Evolutionary conservation across 352 stramenopile species (phyloP).

Genomic region (Pythium scleroteichum): DNA sequence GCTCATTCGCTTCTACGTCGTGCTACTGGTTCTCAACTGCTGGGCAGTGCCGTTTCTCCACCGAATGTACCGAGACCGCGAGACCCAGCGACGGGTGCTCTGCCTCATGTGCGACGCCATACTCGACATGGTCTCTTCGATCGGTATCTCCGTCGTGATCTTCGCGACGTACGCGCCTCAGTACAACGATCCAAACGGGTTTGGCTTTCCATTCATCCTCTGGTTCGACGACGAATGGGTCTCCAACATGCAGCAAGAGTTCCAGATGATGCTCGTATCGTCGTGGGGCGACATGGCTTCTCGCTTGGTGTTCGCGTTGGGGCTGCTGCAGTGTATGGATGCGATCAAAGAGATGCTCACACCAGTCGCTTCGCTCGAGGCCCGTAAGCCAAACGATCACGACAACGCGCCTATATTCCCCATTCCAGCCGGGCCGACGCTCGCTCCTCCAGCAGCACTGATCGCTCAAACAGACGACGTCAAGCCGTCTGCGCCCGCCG

Average conservation of each 20-base stretch:
- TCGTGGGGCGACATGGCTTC: constrained; percentile 16
- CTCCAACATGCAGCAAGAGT: constrained; percentile 18
- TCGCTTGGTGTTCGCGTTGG: constrained; percentile 12
- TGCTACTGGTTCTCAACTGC: constrained; percentile 8
- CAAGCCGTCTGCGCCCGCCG: background rate
- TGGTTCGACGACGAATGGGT: constrained; percentile 20
- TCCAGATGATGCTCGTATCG: constrained; percentile 18
- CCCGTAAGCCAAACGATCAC: background rate
- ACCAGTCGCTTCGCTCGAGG: background rate
- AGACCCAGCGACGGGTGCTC: constrained; percentile 3
- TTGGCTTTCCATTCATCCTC: constrained; percentile 12
- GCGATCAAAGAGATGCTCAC: constrained; percentile 16
- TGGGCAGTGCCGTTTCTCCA: constrained; percentile 5
- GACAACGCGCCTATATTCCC: background rate
- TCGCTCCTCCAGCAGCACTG: background rate
- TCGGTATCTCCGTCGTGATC: constrained; percentile 15
- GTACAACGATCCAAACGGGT: constrained; percentile 17
- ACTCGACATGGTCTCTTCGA: constrained; percentile 19
- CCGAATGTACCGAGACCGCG: background rate
- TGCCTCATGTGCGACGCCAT: constrained; percentile 12
- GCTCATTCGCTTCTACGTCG: constrained; percentile 20
- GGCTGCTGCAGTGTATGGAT: constrained; percentile 16
- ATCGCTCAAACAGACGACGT: background rate
- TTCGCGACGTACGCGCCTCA: constrained; percentile 11
- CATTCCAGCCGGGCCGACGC: background rate